Evolutionary conservation across 768 basidiomycete species (phyloP), one percentile per base, ranked within the genome.

Genomic region (Lentinula boryana): DNA sequence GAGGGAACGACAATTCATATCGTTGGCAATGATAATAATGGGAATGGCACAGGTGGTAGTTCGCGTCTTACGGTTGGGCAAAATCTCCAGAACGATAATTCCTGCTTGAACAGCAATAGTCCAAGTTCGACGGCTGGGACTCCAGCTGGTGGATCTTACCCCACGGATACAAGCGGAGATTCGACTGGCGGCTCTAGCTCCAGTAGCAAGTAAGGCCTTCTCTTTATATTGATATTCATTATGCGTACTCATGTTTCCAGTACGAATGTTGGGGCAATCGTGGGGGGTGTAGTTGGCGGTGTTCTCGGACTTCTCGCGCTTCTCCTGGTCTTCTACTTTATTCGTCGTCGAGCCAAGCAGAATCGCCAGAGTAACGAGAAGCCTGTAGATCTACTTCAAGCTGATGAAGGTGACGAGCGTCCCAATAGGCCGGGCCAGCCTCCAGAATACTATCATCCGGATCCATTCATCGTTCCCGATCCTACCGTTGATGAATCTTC

Each of bases 101-200:
- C 75, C 1, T 93, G 91, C 67, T 68, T 92, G 51, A 81, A 76
- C 46, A 68, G 72, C 48, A 71, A 63, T 13, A 91, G 89, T 55
- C 91, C 91, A 0, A 89, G 87, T 55, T 91, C 91, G 4, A 93
- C 91, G 2, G 80, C 88, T 9, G 90, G 88, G 2, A 76, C 74
- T 58, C 89, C 91, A 5, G 91, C 91, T 21, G 91, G 91, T 40
- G 89, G 88, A 0, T 76, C 76, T 40, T 88, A 87, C 68, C 82
- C 87, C 0, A 91, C 89, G 0, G 78, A 77, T 52, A 70, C 77
- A 18, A 73, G 69, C 44, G 77, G 78, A 6, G 67, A 73, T 10
- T 68, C 69, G 23, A 74, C 71, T 3, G 63, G 65, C 12, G 63
- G 70, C 32, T 63, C 70, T 16, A 63, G 71, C 33, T 69, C 75